These are phyloP conservation scores for Claviceps sp. DNA, from an alignment of 2,329 filamentous ascomycete species.

Conservation along the genomic window DNA sequence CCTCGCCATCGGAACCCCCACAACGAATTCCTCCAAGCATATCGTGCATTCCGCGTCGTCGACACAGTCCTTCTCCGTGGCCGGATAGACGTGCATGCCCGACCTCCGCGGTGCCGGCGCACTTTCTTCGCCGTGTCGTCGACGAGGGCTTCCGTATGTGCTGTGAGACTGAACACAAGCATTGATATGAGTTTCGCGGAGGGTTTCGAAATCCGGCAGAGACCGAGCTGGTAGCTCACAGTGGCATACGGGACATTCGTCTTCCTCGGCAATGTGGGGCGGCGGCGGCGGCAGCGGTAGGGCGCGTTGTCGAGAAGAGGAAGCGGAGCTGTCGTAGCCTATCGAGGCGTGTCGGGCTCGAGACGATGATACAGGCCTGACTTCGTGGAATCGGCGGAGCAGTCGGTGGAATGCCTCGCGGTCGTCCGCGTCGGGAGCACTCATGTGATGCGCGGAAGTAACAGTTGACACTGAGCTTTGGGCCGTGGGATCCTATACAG, in stretches of 20 bases:
- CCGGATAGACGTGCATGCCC: constrained; percentile 49
- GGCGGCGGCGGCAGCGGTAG: constrained; percentile 31
- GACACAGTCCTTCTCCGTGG: constrained; percentile 57
- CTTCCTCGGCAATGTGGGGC: constrained; percentile 52
- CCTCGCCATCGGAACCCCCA: constrained; percentile 49
- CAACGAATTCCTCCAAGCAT: constrained; percentile 52
- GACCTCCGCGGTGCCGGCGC: constrained; percentile 30
- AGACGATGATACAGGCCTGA: constrained; percentile 5
- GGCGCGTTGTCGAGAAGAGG: constrained; percentile 25
- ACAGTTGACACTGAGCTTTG: constrained; percentile 9
- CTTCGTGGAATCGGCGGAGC: constrained; percentile 14
- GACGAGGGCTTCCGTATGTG: constrained; percentile 27
- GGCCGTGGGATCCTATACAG: constrained; percentile 8
- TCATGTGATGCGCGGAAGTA: constrained; percentile 16
- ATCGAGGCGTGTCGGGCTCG: constrained; percentile 18
- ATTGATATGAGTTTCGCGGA: constrained; percentile 45
- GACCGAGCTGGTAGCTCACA: constrained; percentile 49
- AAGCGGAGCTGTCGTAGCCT: constrained; percentile 13
- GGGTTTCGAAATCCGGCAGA: constrained; percentile 38
- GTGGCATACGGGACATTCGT: constrained; percentile 69
- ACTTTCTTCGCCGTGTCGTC: constrained; percentile 13
- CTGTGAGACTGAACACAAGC: constrained; percentile 44
- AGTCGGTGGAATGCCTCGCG: constrained; percentile 19
- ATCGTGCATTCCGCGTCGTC: constrained; percentile 56
- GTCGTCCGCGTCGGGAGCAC: constrained; percentile 17